Evolutionary conservation across 116 monocot species (phyloP).

Genomic region (Posidonia oceanica): DNA sequence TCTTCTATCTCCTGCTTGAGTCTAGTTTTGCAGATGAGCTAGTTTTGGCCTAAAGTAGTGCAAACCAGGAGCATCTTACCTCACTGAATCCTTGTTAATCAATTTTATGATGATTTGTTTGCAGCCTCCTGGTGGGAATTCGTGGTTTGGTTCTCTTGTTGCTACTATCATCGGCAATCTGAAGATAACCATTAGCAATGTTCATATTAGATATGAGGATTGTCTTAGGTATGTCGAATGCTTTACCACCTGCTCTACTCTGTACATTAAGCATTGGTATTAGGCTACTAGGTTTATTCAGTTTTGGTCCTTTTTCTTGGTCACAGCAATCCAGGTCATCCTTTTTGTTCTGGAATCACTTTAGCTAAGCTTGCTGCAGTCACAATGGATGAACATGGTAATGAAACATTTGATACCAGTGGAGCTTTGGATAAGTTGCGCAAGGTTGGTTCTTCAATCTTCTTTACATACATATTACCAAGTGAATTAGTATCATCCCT

Average conservation of each 20-base stretch:
- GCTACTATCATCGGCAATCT: slow-evolving; percentile 94
- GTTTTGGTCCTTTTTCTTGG: not conserved
- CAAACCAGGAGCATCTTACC: too few species aligned
- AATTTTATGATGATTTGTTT: not conserved
- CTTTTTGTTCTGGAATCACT: slow-evolving; percentile 85
- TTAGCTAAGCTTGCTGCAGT: slow-evolving; percentile 94
- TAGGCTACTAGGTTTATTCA: not conserved
- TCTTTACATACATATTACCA: too few species aligned
- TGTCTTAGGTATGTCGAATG: slow-evolving; percentile 45
- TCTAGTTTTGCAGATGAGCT: too few species aligned
- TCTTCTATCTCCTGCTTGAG: too few species aligned
- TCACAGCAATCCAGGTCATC: slow-evolving; percentile 84
- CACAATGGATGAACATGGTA: slow-evolving; percentile 86
- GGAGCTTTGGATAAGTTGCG: slow-evolving; percentile 87
- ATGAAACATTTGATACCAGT: slow-evolving; percentile 99
- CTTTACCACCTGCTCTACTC: not conserved
- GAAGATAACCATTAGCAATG: slow-evolving; percentile 92
- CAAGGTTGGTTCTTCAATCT: slow-evolving; percentile 39
- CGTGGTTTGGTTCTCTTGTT: slow-evolving; percentile 76
- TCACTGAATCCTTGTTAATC: too few species aligned
- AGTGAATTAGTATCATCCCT: too few species aligned
- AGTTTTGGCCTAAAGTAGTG: too few species aligned
- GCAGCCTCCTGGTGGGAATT: slow-evolving; percentile 61
- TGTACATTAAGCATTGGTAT: not conserved
- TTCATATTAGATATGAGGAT: slow-evolving; percentile 98